Evolutionary conservation across 495 filamentous ascomycete genomes (phyloP), one percentile per base, ranked within the genome.

Genomic region (Penicillium canariense): DNA sequence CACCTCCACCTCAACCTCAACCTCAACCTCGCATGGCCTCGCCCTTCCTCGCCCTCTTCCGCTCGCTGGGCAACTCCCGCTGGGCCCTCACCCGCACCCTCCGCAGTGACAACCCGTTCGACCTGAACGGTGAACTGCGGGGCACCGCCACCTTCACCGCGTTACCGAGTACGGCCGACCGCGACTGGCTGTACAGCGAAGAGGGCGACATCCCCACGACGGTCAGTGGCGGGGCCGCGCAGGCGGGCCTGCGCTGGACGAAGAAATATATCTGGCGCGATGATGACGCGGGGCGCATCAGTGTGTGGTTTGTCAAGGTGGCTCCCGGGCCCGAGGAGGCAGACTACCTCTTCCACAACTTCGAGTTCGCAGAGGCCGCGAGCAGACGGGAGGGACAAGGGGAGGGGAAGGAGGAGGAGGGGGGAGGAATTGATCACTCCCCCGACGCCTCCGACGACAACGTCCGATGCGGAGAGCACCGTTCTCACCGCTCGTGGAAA

Each of bases 191-290:
- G 17, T 79, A 78, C 61, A 67, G 59, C 48, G 75, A 78, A 66
- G 70, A 74, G 58, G 77, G 76, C 56, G 67, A 71, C 28, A 72
- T 79, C 36, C 68, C 72, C 14, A 51, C 47, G 15, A 51, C 53
- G 2, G 52, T 63, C 10, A 52, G 49, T 3, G 35, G 44, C 22
- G 51, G 58, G 5, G 59, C 61, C 30, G 36, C 47, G 15, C 36
- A 47, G 38, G 40, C 61, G 2, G 69, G 71, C 0, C 52, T 76
- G 10, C 71, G 63, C 10, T 78, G 71, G 70, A 72, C 68, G 5
- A 78, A 78, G 56, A 76, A 75, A 50, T 78, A 78, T 34, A 76
- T 78, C 45, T 78, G 75, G 75, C 70, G 74, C 0, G 52, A 42
- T 25, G 58, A 46, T n/a, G 63, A 63, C 4, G 49, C 54, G 5